A percentile compares a stretch with the other conserved stretches of the same genome.
phyloP scores from a whole-genome alignment of 805 yeast species.

The Scheffersomyces lignosus region DNA sequence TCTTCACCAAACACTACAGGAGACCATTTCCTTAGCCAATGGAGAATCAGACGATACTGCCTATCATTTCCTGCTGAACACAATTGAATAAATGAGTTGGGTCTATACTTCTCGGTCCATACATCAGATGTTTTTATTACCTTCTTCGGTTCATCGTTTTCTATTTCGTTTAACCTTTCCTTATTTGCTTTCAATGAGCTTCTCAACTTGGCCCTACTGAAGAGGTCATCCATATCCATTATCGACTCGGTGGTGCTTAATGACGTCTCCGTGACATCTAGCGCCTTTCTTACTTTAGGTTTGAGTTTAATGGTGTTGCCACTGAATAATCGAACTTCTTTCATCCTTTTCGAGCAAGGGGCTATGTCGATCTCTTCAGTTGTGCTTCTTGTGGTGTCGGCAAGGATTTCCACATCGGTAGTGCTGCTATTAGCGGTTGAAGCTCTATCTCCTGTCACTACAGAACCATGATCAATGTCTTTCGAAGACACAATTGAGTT shows the following conservation, averaged over 20 bases:
- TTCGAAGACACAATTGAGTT: no score
- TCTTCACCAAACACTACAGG: conserved; percentile 29
- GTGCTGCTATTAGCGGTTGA: not conserved
- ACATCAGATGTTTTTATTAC: conserved; percentile 9
- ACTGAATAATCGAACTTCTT: conserved; percentile 10
- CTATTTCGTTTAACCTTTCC: not conserved
- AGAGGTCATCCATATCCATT: conserved; percentile 13
- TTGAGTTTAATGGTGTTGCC: conserved; percentile 8
- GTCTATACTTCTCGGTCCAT: conserved; percentile 45
- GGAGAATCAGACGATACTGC: conserved; percentile 37
- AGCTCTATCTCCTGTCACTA: no score
- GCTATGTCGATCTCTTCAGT: conserved; percentile 4
- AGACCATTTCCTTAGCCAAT: conserved; percentile 43
- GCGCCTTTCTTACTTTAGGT: conserved; percentile 2
- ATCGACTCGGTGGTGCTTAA: not conserved
- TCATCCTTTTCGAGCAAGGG: conserved; percentile 1
- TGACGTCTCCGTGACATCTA: not conserved
- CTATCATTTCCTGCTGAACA: conserved; percentile 48
- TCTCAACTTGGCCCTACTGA: conserved; percentile 11
- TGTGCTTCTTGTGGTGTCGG: not conserved
- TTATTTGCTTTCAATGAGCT: conserved; percentile 6
- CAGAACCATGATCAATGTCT: no score
- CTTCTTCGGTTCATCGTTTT: not conserved
- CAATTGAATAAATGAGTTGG: conserved; percentile 32
- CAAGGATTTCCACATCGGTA: not conserved